Evolutionary conservation across 1,284 basidiomycete species (phyloP).

Genomic region (Rhodotorula sp.): DNA sequence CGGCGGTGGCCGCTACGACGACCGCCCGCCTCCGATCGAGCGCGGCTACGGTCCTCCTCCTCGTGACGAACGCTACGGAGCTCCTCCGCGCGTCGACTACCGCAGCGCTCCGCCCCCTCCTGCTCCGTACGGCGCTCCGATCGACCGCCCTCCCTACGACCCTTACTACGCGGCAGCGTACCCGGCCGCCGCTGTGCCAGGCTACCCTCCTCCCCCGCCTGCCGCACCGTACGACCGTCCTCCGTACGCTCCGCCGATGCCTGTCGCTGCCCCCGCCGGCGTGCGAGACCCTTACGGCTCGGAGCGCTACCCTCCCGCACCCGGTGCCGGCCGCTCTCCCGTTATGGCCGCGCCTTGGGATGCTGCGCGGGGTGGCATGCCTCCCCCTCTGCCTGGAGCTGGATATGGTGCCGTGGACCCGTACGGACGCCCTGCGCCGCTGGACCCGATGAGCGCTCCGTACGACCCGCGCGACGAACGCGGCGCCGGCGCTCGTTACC

Average conservation of each 20-base stretch:
- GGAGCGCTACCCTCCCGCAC: conserved; percentile 24
- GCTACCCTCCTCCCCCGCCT: conserved; percentile 10
- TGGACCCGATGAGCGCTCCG: conserved; percentile 10
- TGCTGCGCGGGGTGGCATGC: neutral
- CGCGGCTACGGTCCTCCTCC: conserved; percentile 13
- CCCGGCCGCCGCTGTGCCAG: conserved; percentile 7
- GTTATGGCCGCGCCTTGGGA: conserved; percentile 14
- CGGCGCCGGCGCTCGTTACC: conserved; percentile 21
- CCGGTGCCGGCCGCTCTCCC: conserved; percentile 17
- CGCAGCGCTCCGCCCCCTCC: conserved; percentile 12
- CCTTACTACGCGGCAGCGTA: conserved; percentile 17
- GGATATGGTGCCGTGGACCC: conserved; percentile 19
- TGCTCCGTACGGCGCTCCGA: conserved; percentile 15
- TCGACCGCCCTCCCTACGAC: conserved; percentile 16
- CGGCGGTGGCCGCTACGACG: conserved; percentile 18
- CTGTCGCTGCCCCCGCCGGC: neutral
- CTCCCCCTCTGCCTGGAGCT: conserved; percentile 13
- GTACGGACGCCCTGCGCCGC: conserved; percentile 19
- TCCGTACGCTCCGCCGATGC: conserved; percentile 11
- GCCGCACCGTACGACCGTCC: conserved; percentile 25
- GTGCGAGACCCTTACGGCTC: conserved; percentile 17
- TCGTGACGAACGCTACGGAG: conserved; percentile 21
- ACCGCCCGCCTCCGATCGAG: conserved; percentile 3
- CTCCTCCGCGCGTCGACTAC: conserved; percentile 6
- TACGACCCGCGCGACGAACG: conserved; percentile 35